Evolutionary conservation across 306 rosid genomes (phyloP).

Genomic region (Rubus parviflorus): DNA sequence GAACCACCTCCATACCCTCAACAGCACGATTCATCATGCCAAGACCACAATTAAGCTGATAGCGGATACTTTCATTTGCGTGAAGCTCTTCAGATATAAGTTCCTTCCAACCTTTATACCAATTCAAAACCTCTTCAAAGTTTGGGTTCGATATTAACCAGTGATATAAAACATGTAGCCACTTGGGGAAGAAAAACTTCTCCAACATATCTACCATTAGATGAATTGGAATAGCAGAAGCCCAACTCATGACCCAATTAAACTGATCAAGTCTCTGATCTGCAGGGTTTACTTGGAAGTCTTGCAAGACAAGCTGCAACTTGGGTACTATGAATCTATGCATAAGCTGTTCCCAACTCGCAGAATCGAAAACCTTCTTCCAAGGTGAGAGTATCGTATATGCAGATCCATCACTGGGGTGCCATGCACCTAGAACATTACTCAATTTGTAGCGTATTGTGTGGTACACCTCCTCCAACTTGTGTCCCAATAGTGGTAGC

Average conservation of each 20-base stretch:
- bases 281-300: constrained; percentile 84
- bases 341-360: constrained; percentile 93
- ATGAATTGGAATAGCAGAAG: constrained; percentile 72
- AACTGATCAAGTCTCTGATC: constrained; percentile 82
- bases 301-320: constrained; percentile 79
- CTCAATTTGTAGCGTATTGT: constrained; percentile 78
- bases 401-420: constrained; percentile 85
- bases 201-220: constrained; percentile 90
- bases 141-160: constrained; percentile 85
- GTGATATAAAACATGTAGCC: constrained; percentile 82
- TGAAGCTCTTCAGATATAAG: constrained; percentile 77
- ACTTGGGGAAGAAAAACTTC: constrained; percentile 71
- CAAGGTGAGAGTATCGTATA: constrained; percentile 84
- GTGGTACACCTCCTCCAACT: constrained; percentile 73
- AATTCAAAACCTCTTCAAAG: constrained; percentile 79
- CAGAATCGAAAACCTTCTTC: constrained; percentile 78
- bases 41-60: constrained; percentile 74
- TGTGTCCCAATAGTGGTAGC: constrained; percentile 81
- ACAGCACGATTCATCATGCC: constrained; percentile 92
- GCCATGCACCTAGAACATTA: constrained; percentile 90
- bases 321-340: constrained; percentile 82
- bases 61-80: constrained; percentile 70
- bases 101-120: constrained; percentile 92
- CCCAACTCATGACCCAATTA: constrained; percentile 90
- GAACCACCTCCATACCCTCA: constrained; percentile 86